Percentiles rank a stretch among this genome's conserved stretches.
These are phyloP conservation scores for Chaetothyriales sp. DNA, from an alignment of 2,329 filamentous ascomycete genomes.

Conservation along the genomic window DNA sequence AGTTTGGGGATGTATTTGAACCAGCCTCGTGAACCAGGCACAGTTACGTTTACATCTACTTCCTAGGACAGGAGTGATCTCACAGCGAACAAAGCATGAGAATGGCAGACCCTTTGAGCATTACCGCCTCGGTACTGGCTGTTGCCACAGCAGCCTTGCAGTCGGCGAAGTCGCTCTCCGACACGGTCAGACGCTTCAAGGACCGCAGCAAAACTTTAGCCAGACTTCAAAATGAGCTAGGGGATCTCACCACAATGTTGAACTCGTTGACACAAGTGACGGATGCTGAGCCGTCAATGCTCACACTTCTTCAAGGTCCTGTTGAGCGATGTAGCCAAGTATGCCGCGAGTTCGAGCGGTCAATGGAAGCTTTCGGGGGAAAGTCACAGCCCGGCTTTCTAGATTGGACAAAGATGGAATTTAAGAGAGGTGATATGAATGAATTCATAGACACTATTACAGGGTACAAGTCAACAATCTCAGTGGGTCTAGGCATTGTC, in stretches of 20 bases:
- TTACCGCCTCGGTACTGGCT: conserved; percentile 23
- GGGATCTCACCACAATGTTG: conserved; percentile 24
- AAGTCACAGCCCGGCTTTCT: conserved; percentile 25
- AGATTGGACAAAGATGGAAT: conserved; percentile 32
- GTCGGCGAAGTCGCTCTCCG: conserved; percentile 23
- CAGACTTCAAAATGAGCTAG: conserved; percentile 24
- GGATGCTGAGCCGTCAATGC: conserved; percentile 18
- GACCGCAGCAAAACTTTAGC: conserved; percentile 24
- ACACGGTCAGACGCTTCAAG: conserved; percentile 24
- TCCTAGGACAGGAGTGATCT: not conserved
- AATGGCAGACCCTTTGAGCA: conserved; percentile 25
- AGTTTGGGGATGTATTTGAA: not conserved
- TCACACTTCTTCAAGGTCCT: conserved; percentile 25
- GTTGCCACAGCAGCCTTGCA: conserved; percentile 24
- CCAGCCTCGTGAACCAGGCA: too few relatives aligned
- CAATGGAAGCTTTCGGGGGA: conserved; percentile 21
- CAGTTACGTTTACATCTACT: not conserved
- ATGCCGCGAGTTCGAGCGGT: conserved; percentile 23
- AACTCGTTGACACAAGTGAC: conserved; percentile 19
- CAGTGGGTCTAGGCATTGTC: conserved; percentile 25
- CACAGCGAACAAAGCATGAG: not conserved
- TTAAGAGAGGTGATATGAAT: conserved; percentile 29
- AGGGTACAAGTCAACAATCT: conserved; percentile 30
- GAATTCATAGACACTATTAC: conserved; percentile 28
- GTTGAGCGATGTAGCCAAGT: conserved; percentile 26